Evolutionary conservation across 1,139 yeast genomes (phyloP).

Genomic region (Saccharomycopsis crataegensis): DNA sequence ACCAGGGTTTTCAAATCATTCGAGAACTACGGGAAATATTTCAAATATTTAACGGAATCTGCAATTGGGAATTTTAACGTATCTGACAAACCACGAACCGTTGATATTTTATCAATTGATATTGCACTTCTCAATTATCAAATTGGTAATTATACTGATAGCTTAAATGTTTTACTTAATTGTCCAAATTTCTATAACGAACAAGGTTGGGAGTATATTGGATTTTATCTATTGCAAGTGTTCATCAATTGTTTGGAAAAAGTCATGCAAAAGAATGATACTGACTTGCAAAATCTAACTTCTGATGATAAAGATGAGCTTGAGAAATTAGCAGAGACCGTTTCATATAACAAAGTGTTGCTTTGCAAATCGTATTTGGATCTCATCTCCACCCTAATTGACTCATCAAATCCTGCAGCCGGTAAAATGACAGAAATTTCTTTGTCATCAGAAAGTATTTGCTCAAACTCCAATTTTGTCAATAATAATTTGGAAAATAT

Average conservation of each 20-base stretch:
- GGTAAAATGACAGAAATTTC: conserved; percentile 11
- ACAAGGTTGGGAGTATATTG: conserved; percentile 71
- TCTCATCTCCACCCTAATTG: conserved; percentile 31
- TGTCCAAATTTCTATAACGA: conserved; percentile 61
- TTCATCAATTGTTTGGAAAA: conserved; percentile 64
- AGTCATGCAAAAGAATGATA: conserved; percentile 26
- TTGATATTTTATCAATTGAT: conserved; percentile 74
- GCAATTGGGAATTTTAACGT: conserved; percentile 41
- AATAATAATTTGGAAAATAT: conserved; percentile 18
- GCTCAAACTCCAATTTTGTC: conserved; percentile 15
- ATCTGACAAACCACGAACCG: conserved; percentile 51
- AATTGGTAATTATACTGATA: conserved; percentile 47
- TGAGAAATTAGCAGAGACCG: conserved; percentile 2
- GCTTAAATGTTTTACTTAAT: conserved; percentile 55
- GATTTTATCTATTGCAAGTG: conserved; percentile 53
- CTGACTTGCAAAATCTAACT: conserved; percentile 12
- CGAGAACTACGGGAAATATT: conserved; percentile 29
- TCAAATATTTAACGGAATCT: conserved; percentile 35
- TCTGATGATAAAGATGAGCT: background rate
- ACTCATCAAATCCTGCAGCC: conserved; percentile 13
- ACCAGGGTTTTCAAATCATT: conserved; percentile 26
- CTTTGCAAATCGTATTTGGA: conserved; percentile 32
- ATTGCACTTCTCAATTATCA: conserved; percentile 66
- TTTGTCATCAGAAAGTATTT: conserved; percentile 1
- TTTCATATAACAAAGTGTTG: conserved; percentile 15